Evolutionary conservation across 2,329 filamentous ascomycete genomes (phyloP).

Genomic region (Ophiostoma pallidulum): DNA sequence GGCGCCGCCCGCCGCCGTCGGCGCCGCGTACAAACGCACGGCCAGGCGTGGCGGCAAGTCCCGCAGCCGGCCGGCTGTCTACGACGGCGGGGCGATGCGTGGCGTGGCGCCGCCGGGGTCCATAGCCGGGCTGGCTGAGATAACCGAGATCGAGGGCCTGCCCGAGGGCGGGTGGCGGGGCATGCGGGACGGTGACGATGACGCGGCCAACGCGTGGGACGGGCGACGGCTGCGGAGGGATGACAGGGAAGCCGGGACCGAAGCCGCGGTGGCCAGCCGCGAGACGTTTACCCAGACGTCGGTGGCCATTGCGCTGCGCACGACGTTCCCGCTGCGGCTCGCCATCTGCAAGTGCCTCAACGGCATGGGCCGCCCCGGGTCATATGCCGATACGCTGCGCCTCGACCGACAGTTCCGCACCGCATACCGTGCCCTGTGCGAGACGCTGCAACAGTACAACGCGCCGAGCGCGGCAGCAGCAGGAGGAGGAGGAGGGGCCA

Average conservation of each 20-base stretch:
- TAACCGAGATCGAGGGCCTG: no score
- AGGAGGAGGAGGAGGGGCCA: not conserved
- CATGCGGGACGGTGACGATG: no score
- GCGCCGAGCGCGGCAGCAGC: not conserved
- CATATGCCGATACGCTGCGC: constrained; percentile 38
- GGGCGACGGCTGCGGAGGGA: no score
- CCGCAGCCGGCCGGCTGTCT: not conserved
- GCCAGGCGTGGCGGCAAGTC: no score
- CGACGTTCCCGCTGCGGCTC: constrained; percentile 34
- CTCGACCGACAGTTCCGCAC: constrained; percentile 35
- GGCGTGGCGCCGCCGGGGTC: not conserved
- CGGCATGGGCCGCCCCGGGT: constrained; percentile 32
- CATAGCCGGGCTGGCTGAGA: not conserved
- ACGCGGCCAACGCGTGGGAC: no score
- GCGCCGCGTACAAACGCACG: no score
- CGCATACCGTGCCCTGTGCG: constrained; percentile 27
- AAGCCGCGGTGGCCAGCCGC: no score
- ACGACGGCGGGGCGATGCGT: constrained; percentile 1
- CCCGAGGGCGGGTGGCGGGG: no score
- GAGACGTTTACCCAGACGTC: constrained; percentile 38
- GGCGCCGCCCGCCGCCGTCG: no score
- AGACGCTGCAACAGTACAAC: constrained; percentile 22
- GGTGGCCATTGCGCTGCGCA: constrained; percentile 35
- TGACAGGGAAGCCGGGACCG: no score
- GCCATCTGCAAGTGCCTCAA: constrained; percentile 37